Percentiles rank a stretch among this genome's conserved stretches.
phyloP scores from a whole-genome alignment of 164 flowering plant genomes.

The Santalum album region DNA sequence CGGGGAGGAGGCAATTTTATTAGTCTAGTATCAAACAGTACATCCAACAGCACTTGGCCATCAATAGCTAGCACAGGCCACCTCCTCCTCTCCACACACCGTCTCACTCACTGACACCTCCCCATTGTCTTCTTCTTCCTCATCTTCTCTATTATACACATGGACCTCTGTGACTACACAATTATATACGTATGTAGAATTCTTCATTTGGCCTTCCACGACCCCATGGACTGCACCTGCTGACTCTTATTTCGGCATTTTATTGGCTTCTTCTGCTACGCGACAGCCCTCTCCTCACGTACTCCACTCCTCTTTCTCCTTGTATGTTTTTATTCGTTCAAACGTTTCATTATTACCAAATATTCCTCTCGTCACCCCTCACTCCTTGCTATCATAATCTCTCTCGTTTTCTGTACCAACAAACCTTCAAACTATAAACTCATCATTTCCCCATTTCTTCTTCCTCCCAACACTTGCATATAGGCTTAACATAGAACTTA shows the following conservation, averaged over 20 bases:
- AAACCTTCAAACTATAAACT: not conserved
- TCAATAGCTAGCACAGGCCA: slow-evolving; percentile 1
- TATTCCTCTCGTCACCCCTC: not conserved
- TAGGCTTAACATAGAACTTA: not conserved
- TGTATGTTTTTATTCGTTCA: not conserved
- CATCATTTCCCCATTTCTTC: not conserved
- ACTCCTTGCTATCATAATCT: no score
- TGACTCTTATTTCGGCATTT: slow-evolving; percentile 36
- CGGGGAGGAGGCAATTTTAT: no score
- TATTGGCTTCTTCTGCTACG: not conserved
- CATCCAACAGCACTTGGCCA: not conserved
- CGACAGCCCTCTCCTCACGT: not conserved
- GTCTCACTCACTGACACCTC: slow-evolving; percentile 8
- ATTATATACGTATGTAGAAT: slow-evolving; percentile 4
- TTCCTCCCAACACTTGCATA: not conserved
- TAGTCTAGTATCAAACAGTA: not conserved
- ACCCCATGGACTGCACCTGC: slow-evolving; percentile 44
- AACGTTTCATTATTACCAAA: not conserved
- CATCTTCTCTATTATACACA: slow-evolving; percentile 11
- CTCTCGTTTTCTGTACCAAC: not conserved
- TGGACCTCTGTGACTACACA: slow-evolving; percentile 1
- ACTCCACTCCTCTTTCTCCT: not conserved
- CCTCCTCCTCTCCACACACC: slow-evolving; percentile 1
- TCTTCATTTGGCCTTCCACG: slow-evolving; percentile 25
- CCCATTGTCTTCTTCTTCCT: not conserved